Percentiles rank a stretch among this genome's conserved stretches.
phyloP scores from a whole-genome alignment of 2,329 filamentous ascomycete genomes.

The Aspergillus brunneoviolaceus region DNA sequence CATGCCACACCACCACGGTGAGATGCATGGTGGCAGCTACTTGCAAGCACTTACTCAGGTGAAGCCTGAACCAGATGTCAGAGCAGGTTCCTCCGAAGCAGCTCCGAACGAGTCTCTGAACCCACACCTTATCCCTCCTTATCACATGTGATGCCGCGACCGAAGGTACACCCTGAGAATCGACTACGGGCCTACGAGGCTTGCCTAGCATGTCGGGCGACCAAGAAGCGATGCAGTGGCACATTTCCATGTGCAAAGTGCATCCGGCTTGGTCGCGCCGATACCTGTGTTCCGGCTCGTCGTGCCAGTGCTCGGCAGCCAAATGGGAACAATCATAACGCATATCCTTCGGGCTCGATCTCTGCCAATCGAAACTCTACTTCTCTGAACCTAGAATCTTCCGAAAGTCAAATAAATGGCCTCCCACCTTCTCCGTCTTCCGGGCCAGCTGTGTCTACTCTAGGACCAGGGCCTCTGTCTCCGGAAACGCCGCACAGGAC shows the following conservation, averaged over 20 bases:
- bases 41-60: too few relatives aligned
- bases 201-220: constrained; percentile 49
- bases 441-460: background rate
- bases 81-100: background rate
- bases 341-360: background rate
- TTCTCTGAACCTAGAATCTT: background rate
- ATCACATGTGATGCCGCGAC: constrained; percentile 49
- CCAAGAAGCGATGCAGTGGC: constrained; percentile 55
- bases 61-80: too few relatives aligned
- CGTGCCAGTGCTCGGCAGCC: constrained; percentile 1
- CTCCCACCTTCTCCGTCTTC: constrained; percentile 8
- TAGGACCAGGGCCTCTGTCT: constrained; percentile 21
- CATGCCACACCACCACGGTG: background rate
- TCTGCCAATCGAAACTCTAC: constrained; percentile 3
- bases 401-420: constrained; percentile 10
- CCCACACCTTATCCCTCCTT: background rate
- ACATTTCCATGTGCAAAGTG: constrained; percentile 52
- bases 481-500: constrained; percentile 33
- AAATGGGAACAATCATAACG: background rate
- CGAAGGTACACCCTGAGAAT: constrained; percentile 51
- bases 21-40: background rate
- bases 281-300: constrained; percentile 34
- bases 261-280: constrained; percentile 44
- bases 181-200: constrained; percentile 52
- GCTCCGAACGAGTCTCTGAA: background rate